Evolutionary conservation across 2,329 filamentous ascomycete genomes (phyloP).

Genomic region (Ophiostoma ips): DNA sequence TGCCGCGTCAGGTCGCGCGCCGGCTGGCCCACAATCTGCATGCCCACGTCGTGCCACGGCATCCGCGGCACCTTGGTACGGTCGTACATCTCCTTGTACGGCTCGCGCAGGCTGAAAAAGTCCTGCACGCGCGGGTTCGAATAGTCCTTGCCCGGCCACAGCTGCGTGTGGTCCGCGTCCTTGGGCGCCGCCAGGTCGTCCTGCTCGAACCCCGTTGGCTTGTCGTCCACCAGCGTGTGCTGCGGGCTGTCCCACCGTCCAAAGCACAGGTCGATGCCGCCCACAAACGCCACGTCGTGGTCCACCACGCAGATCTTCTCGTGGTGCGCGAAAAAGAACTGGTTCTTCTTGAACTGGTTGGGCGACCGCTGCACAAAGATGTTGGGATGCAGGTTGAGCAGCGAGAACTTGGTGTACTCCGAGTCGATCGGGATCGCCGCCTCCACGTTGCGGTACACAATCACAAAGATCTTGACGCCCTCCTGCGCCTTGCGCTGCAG

Average conservation of each 20-base stretch:
- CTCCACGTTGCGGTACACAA: constrained; percentile 95
- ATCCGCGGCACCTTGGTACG: constrained; percentile 77
- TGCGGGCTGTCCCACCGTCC: constrained; percentile 95
- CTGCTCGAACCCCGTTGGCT: constrained; percentile 83
- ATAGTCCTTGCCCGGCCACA: constrained; percentile 97
- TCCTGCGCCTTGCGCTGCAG: constrained; percentile 88
- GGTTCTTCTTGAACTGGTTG: constrained; percentile 96
- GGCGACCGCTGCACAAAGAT: constrained; percentile 92
- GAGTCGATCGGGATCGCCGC: constrained; percentile 96
- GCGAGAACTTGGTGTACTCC: constrained; percentile 92
- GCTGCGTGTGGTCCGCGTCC: constrained; percentile 85
- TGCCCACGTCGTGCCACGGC: constrained; percentile 97
- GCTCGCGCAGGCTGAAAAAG: constrained; percentile 83
- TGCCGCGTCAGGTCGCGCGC: constrained; percentile 87
- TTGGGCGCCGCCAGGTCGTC: constrained; percentile 57
- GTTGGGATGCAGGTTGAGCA: constrained; percentile 90
- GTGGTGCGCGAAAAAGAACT: constrained; percentile 98
- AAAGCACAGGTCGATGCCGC: constrained; percentile 92
- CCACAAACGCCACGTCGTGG: constrained; percentile 88
- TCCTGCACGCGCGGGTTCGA: constrained; percentile 92
- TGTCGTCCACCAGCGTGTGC: constrained; percentile 82
- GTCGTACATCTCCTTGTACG: constrained; percentile 98
- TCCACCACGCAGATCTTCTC: constrained; percentile 97
- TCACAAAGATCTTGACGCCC: constrained; percentile 95
- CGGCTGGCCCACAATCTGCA: constrained; percentile 95